Evolutionary conservation across 169 alveolate species (phyloP), one percentile per base, ranked within the genome.

Genomic region (Plasmodium coatneyi): DNA sequence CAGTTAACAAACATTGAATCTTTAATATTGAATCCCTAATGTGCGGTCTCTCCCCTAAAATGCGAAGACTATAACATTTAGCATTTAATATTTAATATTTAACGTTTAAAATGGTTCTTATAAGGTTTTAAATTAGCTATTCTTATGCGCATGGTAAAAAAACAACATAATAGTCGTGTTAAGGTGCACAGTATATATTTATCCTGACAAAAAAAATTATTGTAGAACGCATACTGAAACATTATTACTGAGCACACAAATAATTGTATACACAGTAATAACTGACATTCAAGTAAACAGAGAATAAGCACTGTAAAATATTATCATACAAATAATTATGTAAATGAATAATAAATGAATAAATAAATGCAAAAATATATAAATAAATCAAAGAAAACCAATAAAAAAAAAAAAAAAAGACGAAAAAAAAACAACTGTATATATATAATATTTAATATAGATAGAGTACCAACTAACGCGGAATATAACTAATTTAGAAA

Each of bases 211-310:
- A 76, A 76, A 32, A 76, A 32, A 32, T 76, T 76, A 76, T 76
- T 76, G 83, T 36, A 39, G 16, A 76, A 76, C 60, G n/a, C 83
- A 76, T 76, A 76, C 83, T 19, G 60, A 76, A 76, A 76, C 83
- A 76, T 76, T 39, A 36, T 32, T 39, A 76, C 83, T 76, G 39
- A 34, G 83, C 83, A 25, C 34, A 43, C 41, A 39, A 76, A 76
- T 76, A 76, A 3, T n/a, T 76, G 41, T 5, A 76, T 25, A 10
- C 14, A n/a, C 72, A 56, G 72, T 56, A 22, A 56, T 56, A 56
- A 56, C 72, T 56, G 22, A 56, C 72, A 56, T n/a, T 19, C 30
- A 56, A 56, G 16, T n/a, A 56, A 19, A 56, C 22, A 3, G 22
- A 22, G 0, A 1, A 56, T 56, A 5, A 1, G 12, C 5, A 19